phyloP scores from a whole-genome alignment of 176 grass and related monocot species.

The Microstegium vimineum region DNA sequence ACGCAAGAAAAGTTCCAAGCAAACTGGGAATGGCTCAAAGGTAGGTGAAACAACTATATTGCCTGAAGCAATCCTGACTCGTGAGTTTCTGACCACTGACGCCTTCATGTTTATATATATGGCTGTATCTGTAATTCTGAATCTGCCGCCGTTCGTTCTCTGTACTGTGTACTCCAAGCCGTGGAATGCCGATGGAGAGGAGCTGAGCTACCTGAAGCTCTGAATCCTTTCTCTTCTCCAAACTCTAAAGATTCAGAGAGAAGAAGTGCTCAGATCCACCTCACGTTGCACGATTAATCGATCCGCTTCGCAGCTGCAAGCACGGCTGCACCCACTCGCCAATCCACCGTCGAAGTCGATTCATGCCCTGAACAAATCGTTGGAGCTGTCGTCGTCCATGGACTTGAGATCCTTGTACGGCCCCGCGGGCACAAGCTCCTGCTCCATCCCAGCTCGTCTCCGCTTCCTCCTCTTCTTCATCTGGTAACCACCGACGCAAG shows the following conservation, averaged over 20 bases:
- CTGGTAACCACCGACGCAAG: constrained; percentile 26
- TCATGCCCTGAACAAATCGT: constrained; percentile 30
- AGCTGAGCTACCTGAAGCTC: no score
- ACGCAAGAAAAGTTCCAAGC: not conserved
- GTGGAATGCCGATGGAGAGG: not conserved
- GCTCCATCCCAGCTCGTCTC: constrained; percentile 30
- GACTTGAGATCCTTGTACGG: constrained; percentile 59
- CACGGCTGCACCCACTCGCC: no score
- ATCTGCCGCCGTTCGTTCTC: no score
- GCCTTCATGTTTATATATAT: no score
- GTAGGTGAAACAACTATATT: not conserved
- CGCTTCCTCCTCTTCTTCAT: constrained; percentile 8
- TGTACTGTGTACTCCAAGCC: not conserved
- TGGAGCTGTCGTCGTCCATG: constrained; percentile 37
- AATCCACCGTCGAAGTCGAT: not conserved
- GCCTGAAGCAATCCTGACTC: no score
- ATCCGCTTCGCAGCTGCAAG: no score
- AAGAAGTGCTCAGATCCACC: not conserved
- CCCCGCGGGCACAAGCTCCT: constrained; percentile 47
- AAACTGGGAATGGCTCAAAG: not conserved
- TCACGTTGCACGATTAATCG: not conserved
- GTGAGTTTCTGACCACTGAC: not conserved
- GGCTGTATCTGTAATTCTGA: no score
- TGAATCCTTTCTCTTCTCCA: not conserved
- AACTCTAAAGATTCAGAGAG: not conserved